A percentile compares a stretch with the other conserved stretches of the same genome.
These are phyloP conservation scores for Craterostigma plantagineum DNA, from an alignment of 257 asterid species.

Conservation along the genomic window DNA sequence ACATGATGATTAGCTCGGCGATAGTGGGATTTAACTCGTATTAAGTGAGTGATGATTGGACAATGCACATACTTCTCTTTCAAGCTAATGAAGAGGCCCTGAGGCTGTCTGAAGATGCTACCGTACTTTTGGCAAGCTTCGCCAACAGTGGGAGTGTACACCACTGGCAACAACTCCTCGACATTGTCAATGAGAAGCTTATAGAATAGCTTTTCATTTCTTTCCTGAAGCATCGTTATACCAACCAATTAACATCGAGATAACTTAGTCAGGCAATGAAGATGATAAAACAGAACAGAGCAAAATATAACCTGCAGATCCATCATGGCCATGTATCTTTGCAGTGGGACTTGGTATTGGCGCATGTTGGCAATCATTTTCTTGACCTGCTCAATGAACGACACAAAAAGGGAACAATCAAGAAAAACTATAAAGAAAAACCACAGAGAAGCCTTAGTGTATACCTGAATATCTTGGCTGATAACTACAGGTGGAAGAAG, in stretches of 20 bases:
- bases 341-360: constrained; percentile 84
- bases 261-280: too few relatives aligned
- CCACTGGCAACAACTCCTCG: constrained; percentile 94
- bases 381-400: constrained; percentile 63
- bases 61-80: constrained; percentile 54
- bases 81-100: constrained; percentile 95
- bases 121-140: constrained; percentile 99
- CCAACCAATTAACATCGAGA: background rate
- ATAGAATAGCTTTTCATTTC: constrained; percentile 81
- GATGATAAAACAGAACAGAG: background rate
- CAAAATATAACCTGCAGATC: constrained; percentile 69
- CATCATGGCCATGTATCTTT: constrained; percentile 99
- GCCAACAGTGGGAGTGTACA: constrained; percentile 99
- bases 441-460: constrained; percentile 3
- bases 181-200: constrained; percentile 90
- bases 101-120: constrained; percentile 88
- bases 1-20: constrained; percentile 8
- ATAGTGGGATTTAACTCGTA: constrained; percentile 2
- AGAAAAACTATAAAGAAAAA: background rate
- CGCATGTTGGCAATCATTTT: constrained; percentile 92
- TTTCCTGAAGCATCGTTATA: constrained; percentile 32
- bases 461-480: constrained; percentile 75
- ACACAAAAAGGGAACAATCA: too few relatives aligned
- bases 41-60: background rate
- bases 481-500: constrained; percentile 86